Evolutionary conservation across 768 basidiomycete species (phyloP).

Genomic region (Cyathus striatus): DNA sequence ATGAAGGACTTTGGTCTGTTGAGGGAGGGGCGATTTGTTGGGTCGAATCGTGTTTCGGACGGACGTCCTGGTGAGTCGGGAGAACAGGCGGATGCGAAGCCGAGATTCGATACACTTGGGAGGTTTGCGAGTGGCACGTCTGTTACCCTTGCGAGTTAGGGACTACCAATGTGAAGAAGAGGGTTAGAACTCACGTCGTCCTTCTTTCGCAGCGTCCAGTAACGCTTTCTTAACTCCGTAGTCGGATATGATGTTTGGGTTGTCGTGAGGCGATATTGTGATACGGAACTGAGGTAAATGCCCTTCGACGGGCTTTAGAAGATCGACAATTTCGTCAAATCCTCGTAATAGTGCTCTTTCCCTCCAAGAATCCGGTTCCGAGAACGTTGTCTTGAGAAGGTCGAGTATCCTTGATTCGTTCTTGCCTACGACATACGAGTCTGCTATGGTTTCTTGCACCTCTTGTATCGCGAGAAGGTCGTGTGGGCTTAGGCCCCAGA

Average conservation of each 20-base stretch:
- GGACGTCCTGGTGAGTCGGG: constrained; percentile 22
- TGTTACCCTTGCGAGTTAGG: constrained; percentile 1
- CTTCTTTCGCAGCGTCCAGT: constrained; percentile 23
- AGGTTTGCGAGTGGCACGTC: constrained; percentile 14
- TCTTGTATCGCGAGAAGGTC: constrained; percentile 20
- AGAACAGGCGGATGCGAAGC: constrained; percentile 23
- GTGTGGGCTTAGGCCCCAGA: constrained; percentile 32
- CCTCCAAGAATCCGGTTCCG: constrained; percentile 15
- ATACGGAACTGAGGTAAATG: constrained; percentile 34
- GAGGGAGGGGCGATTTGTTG: constrained; percentile 13
- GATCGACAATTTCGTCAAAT: constrained; percentile 17
- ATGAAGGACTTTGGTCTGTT: constrained; percentile 31
- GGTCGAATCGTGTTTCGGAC: constrained; percentile 15
- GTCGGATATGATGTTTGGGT: constrained; percentile 27
- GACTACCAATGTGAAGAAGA: not conserved
- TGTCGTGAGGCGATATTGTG: constrained; percentile 34
- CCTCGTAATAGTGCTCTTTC: constrained; percentile 15
- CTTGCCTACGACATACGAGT: constrained; percentile 31
- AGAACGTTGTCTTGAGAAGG: constrained; percentile 15
- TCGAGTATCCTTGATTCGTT: constrained; percentile 6
- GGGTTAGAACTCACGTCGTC: constrained; percentile 17
- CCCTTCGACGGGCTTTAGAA: constrained; percentile 32
- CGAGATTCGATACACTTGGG: constrained; percentile 10
- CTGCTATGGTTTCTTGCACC: constrained; percentile 20
- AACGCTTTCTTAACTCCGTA: constrained; percentile 22